Percentiles rank a stretch among this genome's conserved stretches.
Conservation (phyloP, 2,329 filamentous ascomycete genomes). For the Stagonosporopsis tanaceti region DNA sequence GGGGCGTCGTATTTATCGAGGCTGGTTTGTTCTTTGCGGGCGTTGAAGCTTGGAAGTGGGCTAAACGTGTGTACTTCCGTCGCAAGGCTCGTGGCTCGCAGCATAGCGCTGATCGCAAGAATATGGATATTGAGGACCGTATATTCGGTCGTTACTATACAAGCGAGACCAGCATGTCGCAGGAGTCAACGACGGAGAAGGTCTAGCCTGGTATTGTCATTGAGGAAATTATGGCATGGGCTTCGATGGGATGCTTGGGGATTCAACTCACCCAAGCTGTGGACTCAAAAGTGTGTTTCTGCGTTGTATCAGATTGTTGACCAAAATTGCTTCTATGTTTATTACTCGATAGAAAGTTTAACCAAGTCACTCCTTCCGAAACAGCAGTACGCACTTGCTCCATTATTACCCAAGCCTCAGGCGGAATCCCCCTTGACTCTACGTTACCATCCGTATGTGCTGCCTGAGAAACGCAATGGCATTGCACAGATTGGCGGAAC, state of each 20-base stretch:
- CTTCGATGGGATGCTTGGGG: neutral
- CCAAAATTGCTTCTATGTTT: neutral
- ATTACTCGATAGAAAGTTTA: neutral
- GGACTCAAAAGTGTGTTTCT: neutral
- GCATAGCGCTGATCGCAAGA: slow-evolving; percentile 2
- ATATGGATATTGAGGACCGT: slow-evolving; percentile 15
- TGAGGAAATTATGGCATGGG: neutral
- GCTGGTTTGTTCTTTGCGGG: slow-evolving; percentile 69
- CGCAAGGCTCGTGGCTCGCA: slow-evolving; percentile 18
- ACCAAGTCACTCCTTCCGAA: neutral
- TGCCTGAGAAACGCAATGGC: no score
- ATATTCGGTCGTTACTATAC: slow-evolving; percentile 18
- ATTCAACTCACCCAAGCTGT: slow-evolving; percentile 15
- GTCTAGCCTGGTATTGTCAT: neutral
- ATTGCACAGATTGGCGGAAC: no score
- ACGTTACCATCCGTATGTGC: no score
- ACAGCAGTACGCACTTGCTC: no score
- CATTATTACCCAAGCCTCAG: no score
- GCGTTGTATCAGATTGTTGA: neutral
- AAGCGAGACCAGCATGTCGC: slow-evolving; percentile 1
- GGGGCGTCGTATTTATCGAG: slow-evolving; percentile 71
- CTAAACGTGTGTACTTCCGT: slow-evolving; percentile 61
- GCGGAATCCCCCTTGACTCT: no score
- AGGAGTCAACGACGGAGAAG: slow-evolving; percentile 10
- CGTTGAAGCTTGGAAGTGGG: slow-evolving; percentile 72